Evolutionary conservation across 2,329 filamentous ascomycete genomes (phyloP), one percentile per base, ranked within the genome.

Genomic region (Penicillium sp.): DNA sequence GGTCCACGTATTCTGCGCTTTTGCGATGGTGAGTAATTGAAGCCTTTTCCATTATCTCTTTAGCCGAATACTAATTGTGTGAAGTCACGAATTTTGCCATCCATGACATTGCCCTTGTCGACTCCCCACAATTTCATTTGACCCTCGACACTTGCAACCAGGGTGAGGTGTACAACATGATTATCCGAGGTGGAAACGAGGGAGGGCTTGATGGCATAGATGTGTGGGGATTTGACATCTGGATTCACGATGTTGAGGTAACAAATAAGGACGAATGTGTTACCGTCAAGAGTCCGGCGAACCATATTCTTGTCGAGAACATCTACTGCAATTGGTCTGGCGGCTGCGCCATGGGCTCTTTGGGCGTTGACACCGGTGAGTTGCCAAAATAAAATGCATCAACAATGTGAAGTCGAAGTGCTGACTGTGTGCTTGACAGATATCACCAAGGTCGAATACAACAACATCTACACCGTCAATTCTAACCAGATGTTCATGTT

Each of bases 401-500:
- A 12, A 11, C 11, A 4, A 27, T 15, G 11, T 11, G 11, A 6
- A 12, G 20, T 9, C 3, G 26, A 12, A 6, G 1, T 40, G 25
- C 54, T 49, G 7, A 53, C 45, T 27, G 26, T 4, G 20, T 15
- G 14, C 14, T 4, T 20, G 5, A 27, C 14, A 56, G 54, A 79
- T 55, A 80, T 85, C 64, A 77, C 77, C 31, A 70, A 82, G 56
- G 75, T 85, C 54, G 66, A 72, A 18, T 85, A 85, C 71, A 69
- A 73, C 60, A 83, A 85, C 64, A 66, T 85, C 54, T 85, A 85
- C 73, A 84, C 82, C 14, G 78, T 75, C 68, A 73, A 77, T 18
- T 80, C 79, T 11, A 85, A 85, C 74, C 81, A 85, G 63, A 85
- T 85, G 82, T 78, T 80, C 68, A 82, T 84, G 81, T 79, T 85